Evolutionary conservation across 2,329 filamentous ascomycete species (phyloP), one percentile per base, ranked within the genome.

Genomic region (Gremmenia infestans): DNA sequence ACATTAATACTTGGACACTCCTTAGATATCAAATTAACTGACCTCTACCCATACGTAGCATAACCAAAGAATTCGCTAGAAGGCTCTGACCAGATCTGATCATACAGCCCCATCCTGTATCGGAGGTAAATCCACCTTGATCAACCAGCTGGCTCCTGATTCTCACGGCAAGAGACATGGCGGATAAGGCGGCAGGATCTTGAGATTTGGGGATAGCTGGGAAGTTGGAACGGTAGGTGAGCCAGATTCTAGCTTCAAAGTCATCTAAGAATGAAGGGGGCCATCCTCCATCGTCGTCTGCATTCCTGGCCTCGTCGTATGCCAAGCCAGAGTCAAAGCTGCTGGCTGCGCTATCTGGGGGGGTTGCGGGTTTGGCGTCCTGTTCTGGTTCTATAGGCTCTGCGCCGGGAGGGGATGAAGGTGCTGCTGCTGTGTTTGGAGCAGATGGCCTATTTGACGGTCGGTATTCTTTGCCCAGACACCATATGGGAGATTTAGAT

Each of bases 71-170:
- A 72, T 97, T 99, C 46, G 93, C 93, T 43, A 99, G 77, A 25
- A 99, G 78, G 67, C 90, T 93, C 75, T 99, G 94, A 3, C 94
- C 94, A 5, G 93, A 97, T 57, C 94, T 81, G 65, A 99, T 97
- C 94, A 99, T 99, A 69, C 94, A 99, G 0, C 94, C 94, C 91
- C 95, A 99, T 51, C 94, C 94, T 9, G 90, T 92, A 71, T 99
- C 94, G 2, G 91, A 93, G 11, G 90, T 88, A 72, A 97, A 99
- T 4, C 89, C 91, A 25, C 80, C 79, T 55, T 89, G 83, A 49
- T 96, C 90, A 11, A 83, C 81, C 5, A 97, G 75, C 67, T 91
- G 88, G 53, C 80, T 92, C 67, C 91, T 88, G 63, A 97, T 77
- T 50, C 91, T 86, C 72, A 96, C 93, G 1, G 89, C 78, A 56